Base-by-base conservation (phyloP, 2,329 filamentous ascomycete genomes). In the Aspergillus sp. region DNA sequence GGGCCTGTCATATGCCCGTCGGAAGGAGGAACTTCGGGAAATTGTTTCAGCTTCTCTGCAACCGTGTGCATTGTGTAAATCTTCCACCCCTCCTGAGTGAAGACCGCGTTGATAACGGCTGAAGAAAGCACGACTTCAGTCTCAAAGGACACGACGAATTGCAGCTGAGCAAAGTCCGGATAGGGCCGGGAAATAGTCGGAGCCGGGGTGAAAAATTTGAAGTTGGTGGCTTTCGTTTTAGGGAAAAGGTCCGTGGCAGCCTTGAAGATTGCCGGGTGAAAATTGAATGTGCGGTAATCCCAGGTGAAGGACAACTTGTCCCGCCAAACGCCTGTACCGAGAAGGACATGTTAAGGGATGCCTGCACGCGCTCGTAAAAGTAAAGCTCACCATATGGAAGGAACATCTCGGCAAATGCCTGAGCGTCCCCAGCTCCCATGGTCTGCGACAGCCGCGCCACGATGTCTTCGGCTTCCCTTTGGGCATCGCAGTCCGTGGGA, bases 281-380 rank as follows among this genome's bases (percentile, higher is more conserved):
- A 73, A 65, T 76, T 76, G 60, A 76, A 76, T 15, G 73, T 73
- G 43, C 73, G 71, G 59, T 72, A 72, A 59, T 76, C 74, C 74
- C 74, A 76, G 12, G 73, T 74, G 55, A 74, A 76, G 28, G 69
- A 67, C 15, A 76, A 64, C 57, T 76, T 76, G 62, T 76, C 74
- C 32, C 74, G 68, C 74, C 74, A 76, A 5, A 74, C 73, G 41
- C 73, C 73, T 74, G 51, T 45, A 43, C 8, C 39, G 36, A 30
- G 15, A 25, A 30, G 28, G 28, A 30, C 28, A 30, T 30, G 9
- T 30, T 30, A 30, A 10, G 10, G 13, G 9, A 47, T 45, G 41
- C 41, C 17, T 47, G 43, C 43, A 21, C 6, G 8, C 2, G 10
- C 9, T n/a, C 12, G 10, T 15, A 5, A n/a, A 47, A 21, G 13